These are phyloP conservation scores for Flagelloscypha sp. DNA, from an alignment of 768 basidiomycete species.

Conservation along the genomic window DNA sequence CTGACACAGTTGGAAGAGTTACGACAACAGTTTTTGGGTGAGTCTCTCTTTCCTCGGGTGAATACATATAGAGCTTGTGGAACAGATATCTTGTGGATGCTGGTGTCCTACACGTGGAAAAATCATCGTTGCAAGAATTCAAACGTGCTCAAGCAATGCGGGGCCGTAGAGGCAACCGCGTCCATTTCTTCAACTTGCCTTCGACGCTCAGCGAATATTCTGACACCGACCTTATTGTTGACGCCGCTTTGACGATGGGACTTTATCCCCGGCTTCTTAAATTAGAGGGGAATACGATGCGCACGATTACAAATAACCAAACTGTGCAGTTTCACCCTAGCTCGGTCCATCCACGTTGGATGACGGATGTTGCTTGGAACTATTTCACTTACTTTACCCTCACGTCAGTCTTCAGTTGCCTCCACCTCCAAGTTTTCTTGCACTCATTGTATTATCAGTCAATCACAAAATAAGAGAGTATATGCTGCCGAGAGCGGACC, in stretches of 20 bases:
- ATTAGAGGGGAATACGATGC: conserved; percentile 55
- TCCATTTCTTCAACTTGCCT: conserved; percentile 72
- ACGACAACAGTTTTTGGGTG: conserved; percentile 79
- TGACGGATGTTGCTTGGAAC: conserved; percentile 63
- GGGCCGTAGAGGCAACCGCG: conserved; percentile 67
- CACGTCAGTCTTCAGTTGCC: conserved; percentile 42
- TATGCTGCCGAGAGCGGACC: conserved; percentile 94
- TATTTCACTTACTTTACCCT: conserved; percentile 82
- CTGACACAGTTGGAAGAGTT: conserved; percentile 95
- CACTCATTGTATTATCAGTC: conserved; percentile 1
- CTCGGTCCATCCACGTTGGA: conserved; percentile 78
- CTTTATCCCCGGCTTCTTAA: conserved; percentile 86
- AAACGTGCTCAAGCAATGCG: conserved; percentile 47
- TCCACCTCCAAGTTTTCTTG: neutral
- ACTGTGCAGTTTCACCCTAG: conserved; percentile 78
- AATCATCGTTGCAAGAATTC: conserved; percentile 58
- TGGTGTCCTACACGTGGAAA: conserved; percentile 66
- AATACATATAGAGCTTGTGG: conserved; percentile 2
- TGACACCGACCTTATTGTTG: conserved; percentile 53
- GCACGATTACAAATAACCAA: conserved; percentile 79
- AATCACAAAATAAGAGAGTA: conserved; percentile 51
- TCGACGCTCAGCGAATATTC: conserved; percentile 63
- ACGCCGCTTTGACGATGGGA: conserved; percentile 78
- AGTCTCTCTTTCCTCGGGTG: conserved; percentile 15
- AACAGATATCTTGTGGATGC: conserved; percentile 83